Conservation (phyloP, 2,329 filamentous ascomycete species). For the Catunica adiposa region DNA sequence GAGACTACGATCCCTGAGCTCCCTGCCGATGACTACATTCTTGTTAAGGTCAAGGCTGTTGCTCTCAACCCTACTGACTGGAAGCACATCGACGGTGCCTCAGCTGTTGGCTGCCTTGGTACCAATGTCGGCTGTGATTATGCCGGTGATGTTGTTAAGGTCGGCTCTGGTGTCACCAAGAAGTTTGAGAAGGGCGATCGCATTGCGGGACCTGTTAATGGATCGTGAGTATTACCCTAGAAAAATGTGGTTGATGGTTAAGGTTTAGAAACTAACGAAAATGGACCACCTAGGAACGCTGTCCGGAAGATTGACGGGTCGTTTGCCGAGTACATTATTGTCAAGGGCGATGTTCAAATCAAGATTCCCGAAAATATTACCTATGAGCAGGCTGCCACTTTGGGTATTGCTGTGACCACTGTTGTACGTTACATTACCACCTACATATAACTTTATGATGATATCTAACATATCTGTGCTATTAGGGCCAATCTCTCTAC, state of each 20-base stretch:
- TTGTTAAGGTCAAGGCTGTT: slow-evolving; percentile 23
- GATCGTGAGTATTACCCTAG: slow-evolving; percentile 17
- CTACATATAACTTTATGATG: too few relatives aligned
- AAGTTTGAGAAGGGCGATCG: slow-evolving; percentile 31
- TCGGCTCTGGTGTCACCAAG: slow-evolving; percentile 28
- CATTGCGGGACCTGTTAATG: slow-evolving; percentile 26
- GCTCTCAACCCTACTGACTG: slow-evolving; percentile 25
- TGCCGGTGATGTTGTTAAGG: slow-evolving; percentile 29
- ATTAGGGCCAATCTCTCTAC: slow-evolving; percentile 35
- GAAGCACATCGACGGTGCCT: slow-evolving; percentile 20
- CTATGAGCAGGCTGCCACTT: slow-evolving; percentile 30
- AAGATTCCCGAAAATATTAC: slow-evolving; percentile 29
- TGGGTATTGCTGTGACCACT: slow-evolving; percentile 29
- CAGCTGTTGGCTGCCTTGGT: slow-evolving; percentile 16
- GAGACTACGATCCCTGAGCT: slow-evolving; percentile 16
- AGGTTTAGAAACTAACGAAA: not conserved
- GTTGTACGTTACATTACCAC: slow-evolving; percentile 19
- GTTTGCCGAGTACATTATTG: slow-evolving; percentile 25
- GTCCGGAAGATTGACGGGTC: slow-evolving; percentile 24
- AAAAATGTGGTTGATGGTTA: not conserved
- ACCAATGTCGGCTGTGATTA: slow-evolving; percentile 29
- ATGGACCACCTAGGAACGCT: slow-evolving; percentile 15
- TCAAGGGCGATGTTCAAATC: slow-evolving; percentile 26
- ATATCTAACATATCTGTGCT: too few relatives aligned
- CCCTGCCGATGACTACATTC: slow-evolving; percentile 19